phyloP scores from a whole-genome alignment of 768 basidiomycete species.

The Leccinellum luteum region DNA sequence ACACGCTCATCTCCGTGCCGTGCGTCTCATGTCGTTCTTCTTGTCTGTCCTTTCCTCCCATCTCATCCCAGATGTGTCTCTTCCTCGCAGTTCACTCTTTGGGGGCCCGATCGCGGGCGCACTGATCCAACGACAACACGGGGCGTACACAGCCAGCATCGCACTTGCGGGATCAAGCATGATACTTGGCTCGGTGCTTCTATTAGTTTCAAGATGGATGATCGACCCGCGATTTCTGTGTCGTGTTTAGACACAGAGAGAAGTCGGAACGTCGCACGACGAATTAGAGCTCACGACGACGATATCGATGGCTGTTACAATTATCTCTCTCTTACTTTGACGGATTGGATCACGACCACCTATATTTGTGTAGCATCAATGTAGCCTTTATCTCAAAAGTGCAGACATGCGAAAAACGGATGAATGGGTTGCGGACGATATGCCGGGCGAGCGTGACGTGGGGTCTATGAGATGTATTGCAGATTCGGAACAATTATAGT shows the following conservation, averaged over 20 bases:
- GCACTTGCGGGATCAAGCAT: conserved; percentile 58
- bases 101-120: conserved; percentile 65
- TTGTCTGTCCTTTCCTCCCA: not conserved
- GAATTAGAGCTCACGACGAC: not conserved
- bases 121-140: conserved; percentile 45
- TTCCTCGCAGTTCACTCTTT: conserved; percentile 47
- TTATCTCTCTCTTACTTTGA: not conserved
- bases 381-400: conserved; percentile 27
- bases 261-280: not conserved
- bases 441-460: not conserved
- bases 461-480: conserved; percentile 27
- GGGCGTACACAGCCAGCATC: conserved; percentile 51
- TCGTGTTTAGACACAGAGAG: conserved; percentile 39
- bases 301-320: not conserved
- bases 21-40: conserved; percentile 40
- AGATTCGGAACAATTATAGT: conserved; percentile 25
- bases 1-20: conserved; percentile 66
- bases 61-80: not conserved
- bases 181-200: conserved; percentile 56
- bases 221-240: conserved; percentile 43
- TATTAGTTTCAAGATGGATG: conserved; percentile 48
- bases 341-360: conserved; percentile 17
- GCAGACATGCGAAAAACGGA: conserved; percentile 3
- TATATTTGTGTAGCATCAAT: conserved; percentile 24
- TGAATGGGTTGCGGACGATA: conserved; percentile 1